Conservation (phyloP, 2,329 filamentous ascomycete genomes). For the Beauveria varroae region DNA sequence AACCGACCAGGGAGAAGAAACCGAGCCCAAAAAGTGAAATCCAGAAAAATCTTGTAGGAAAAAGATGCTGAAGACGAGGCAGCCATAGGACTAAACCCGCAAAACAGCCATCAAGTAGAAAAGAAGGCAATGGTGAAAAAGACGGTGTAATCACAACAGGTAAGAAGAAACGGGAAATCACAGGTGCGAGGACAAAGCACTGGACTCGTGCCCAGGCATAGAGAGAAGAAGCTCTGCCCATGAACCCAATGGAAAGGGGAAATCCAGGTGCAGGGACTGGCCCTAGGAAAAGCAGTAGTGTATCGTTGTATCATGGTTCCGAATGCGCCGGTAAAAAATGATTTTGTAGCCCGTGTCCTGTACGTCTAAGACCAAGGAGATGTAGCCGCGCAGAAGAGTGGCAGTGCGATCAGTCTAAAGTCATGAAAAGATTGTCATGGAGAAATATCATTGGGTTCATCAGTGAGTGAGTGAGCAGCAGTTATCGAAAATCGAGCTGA, state of each 20-base stretch:
- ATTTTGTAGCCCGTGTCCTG: conserved; percentile 8
- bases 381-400: neutral
- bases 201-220: neutral
- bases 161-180: neutral
- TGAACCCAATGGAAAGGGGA: neutral
- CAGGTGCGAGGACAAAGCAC: neutral
- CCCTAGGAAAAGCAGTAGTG: conserved; percentile 15
- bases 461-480: neutral
- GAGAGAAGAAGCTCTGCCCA: neutral
- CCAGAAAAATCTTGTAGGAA: conserved; percentile 4
- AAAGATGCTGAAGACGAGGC: conserved; percentile 1
- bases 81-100: neutral
- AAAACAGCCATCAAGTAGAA: neutral
- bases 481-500: conserved; percentile 70
- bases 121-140: neutral
- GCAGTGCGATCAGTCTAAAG: neutral
- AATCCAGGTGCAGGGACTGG: conserved; percentile 6
- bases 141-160: conserved; percentile 4
- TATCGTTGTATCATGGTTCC: conserved; percentile 16
- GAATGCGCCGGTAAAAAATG: conserved; percentile 18
- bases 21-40: conserved; percentile 5
- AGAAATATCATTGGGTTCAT: neutral
- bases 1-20: neutral
- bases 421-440: conserved; percentile 2
- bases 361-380: conserved; percentile 5